Conservation (phyloP, 2,329 filamentous ascomycete genomes). For the Pseudogymnoascus sp. region DNA sequence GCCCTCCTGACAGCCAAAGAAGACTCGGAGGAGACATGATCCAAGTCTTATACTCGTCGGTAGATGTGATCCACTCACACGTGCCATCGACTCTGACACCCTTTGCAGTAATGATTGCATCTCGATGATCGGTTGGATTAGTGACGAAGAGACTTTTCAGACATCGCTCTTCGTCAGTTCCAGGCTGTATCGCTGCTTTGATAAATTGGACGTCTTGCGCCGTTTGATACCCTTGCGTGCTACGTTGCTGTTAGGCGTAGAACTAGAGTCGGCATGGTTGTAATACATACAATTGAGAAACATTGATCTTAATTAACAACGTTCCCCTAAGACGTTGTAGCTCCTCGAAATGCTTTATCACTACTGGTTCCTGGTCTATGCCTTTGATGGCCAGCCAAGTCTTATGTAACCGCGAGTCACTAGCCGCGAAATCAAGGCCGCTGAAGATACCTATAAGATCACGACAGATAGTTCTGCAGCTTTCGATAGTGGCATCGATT, state of each 20-base stretch:
- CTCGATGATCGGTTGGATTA: slow-evolving; percentile 17
- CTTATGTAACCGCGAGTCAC: background rate
- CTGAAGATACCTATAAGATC: background rate
- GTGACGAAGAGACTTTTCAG: slow-evolving; percentile 12
- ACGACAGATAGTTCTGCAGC: background rate
- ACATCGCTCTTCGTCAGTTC: background rate
- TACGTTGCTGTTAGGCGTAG: background rate
- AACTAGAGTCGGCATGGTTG: background rate
- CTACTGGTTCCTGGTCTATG: background rate
- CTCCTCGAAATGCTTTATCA: background rate
- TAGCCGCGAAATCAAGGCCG: background rate
- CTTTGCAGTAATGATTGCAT: slow-evolving; percentile 15
- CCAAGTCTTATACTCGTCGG: slow-evolving; percentile 19
- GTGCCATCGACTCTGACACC: slow-evolving; percentile 16
- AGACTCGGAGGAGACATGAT: slow-evolving; percentile 17
- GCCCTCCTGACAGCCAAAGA: slow-evolving; percentile 30
- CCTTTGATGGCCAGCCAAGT: background rate
- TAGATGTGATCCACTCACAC: slow-evolving; percentile 21
- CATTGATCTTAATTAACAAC: background rate
- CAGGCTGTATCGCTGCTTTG: background rate
- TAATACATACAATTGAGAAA: background rate
- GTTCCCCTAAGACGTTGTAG: background rate
- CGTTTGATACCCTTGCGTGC: background rate
- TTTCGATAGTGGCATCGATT: background rate
- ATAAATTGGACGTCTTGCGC: background rate